Evolutionary conservation across 108 stramenopile genomes (phyloP), one percentile per base, ranked within the genome.

Genomic region (Schizochytrium sp.): DNA sequence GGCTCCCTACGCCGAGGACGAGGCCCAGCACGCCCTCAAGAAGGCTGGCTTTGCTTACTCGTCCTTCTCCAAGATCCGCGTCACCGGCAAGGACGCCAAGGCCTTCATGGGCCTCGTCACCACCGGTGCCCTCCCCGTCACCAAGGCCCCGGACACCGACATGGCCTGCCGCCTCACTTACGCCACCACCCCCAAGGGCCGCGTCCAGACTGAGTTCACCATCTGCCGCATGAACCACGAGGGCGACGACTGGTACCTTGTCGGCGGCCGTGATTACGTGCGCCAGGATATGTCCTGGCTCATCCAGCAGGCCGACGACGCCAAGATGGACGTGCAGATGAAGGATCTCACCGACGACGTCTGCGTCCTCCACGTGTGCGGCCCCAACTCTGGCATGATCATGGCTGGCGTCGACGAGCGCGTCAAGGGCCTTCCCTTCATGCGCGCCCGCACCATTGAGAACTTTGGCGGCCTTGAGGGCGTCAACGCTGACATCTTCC

Each of bases 11-110:
- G 76, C 76, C 48, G 76, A 83, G 76, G 76, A 0, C 6, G 76
- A 83, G 76, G 76, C 76, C 45, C 3, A 55, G 18, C 76, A 83
- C n/a, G 51, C 51, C 76, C 76, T 83, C n/a, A 45, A 83, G 51
- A 83, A 83, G 76, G 76, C 51, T 18, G 76, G 76, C 51, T 23
- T 83, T 18, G 45, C 76, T 18, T 83, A 83, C 51, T 83, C 76
- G n/a, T 83, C 76, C 76, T 83, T 83, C 51, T 83, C 76, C 76
- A 83, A 83, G 76, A 53, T 83, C 76, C 76, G 76, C 76, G 76
- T 83, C 23, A 53, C 45, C 48, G 76, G 76, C 45, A 8, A 21
- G 10, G 76, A 47, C 45, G 76, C 76, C 76, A 83, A 83, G 76
- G 1, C 19, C n/a, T 83, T 83, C 76, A 83, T 83, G 76, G 76